A percentile compares a stretch with the other conserved stretches of the same genome.
These are phyloP conservation scores for Ehretia macrophylla DNA, from an alignment of 257 asterid genomes.

Conservation along the genomic window DNA sequence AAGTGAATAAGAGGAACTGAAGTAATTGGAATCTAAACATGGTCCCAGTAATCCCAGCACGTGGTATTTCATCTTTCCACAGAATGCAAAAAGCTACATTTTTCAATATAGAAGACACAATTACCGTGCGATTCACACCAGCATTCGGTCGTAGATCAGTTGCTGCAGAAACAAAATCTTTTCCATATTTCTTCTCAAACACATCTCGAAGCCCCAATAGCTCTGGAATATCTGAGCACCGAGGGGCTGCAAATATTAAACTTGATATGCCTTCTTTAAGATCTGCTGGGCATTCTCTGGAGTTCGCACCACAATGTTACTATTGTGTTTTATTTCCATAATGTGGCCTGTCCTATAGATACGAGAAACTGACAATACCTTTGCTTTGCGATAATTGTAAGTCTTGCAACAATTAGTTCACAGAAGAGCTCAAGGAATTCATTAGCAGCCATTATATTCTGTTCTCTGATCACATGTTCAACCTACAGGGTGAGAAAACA, in stretches of 20 bases:
- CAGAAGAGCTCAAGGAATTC: slow-evolving; percentile 95
- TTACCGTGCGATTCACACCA: slow-evolving; percentile 92
- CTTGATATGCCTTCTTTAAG: slow-evolving; percentile 95
- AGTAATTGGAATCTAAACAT: no score
- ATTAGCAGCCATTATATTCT: slow-evolving; percentile 87
- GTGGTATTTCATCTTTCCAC: no score
- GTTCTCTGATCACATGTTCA: slow-evolving; percentile 92
- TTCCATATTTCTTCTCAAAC: slow-evolving; percentile 80
- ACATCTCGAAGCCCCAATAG: slow-evolving; percentile 59
- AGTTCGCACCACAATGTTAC: slow-evolving; percentile 10
- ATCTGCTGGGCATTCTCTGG: slow-evolving; percentile 94
- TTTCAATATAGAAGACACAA: not conserved
- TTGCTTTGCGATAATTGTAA: slow-evolving; percentile 78
- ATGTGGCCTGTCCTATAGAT: not conserved
- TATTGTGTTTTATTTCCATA: slow-evolving; percentile 9
- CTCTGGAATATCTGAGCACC: slow-evolving; percentile 97
- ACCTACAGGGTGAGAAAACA: slow-evolving; percentile 37
- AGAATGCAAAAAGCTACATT: no score
- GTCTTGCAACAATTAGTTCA: slow-evolving; percentile 79
- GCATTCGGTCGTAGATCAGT: slow-evolving; percentile 92
- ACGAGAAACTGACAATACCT: slow-evolving; percentile 32
- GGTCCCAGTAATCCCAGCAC: no score
- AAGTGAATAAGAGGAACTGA: no score
- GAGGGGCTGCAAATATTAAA: slow-evolving; percentile 85
- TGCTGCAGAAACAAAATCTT: slow-evolving; percentile 92